These are phyloP conservation scores for Jamesozyma spencerorum DNA, from an alignment of 805 yeast genomes.

Conservation along the genomic window DNA sequence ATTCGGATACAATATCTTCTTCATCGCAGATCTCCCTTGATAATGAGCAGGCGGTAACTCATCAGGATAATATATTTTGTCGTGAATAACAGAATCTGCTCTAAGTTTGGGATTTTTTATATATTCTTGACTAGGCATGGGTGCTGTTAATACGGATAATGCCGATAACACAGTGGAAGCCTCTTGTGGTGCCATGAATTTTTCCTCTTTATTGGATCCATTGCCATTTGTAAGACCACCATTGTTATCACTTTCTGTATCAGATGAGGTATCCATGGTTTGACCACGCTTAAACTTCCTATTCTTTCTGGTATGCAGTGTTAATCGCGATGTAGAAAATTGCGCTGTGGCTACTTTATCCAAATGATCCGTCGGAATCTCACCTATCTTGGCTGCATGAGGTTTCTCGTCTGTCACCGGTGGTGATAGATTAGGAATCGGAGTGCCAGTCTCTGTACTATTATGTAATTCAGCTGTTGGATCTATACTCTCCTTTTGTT, in stretches of 20 bases:
- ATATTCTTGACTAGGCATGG: conserved; percentile 61
- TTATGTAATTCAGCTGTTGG: not conserved
- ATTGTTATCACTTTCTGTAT: conserved; percentile 6
- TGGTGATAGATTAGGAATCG: not conserved
- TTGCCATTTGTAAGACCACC: conserved; percentile 1
- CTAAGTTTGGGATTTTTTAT: conserved; percentile 60
- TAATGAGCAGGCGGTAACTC: conserved; percentile 56
- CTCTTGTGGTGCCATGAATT: conserved; percentile 48
- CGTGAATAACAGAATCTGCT: conserved; percentile 68
- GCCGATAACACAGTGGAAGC: conserved; percentile 76
- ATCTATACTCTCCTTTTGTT: conserved; percentile 8
- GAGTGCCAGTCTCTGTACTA: not conserved
- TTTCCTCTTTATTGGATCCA: conserved; percentile 8
- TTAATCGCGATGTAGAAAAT: conserved; percentile 20
- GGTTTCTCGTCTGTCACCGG: not conserved
- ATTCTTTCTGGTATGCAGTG: conserved; percentile 13
- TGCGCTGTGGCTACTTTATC: conserved; percentile 24
- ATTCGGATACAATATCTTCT: conserved; percentile 26
- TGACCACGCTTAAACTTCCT: conserved; percentile 23
- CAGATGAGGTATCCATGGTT: conserved; percentile 8
- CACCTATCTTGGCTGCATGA: conserved; percentile 6
- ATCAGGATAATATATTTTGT: conserved; percentile 55
- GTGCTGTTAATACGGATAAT: conserved; percentile 66
- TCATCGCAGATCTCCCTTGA: conserved; percentile 17
- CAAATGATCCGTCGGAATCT: conserved; percentile 21